These are phyloP conservation scores for Plicaturopsis crispa DNA, from an alignment of 768 basidiomycete species.

Conservation along the genomic window DNA sequence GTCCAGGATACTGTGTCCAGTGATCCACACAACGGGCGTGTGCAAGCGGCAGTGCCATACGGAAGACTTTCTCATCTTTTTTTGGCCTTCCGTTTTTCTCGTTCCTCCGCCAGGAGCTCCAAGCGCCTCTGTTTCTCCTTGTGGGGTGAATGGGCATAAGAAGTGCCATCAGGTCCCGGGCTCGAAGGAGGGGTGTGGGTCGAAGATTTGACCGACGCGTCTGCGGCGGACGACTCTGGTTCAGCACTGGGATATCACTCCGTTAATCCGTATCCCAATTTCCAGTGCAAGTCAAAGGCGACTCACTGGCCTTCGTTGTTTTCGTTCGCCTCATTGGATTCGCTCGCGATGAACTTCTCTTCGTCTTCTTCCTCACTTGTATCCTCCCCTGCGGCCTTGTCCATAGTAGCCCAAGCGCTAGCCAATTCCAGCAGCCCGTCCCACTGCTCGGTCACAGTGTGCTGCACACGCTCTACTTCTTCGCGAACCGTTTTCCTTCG, in stretches of 20 bases:
- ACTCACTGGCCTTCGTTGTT: neutral
- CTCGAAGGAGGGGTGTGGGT: constrained; percentile 7
- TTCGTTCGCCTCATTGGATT: constrained; percentile 4
- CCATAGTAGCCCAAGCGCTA: constrained; percentile 28
- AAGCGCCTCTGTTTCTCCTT: constrained; percentile 25
- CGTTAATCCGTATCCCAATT: too few species aligned
- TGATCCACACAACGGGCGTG: constrained; percentile 12
- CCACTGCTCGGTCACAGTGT: constrained; percentile 35
- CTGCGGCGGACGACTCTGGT: too few species aligned
- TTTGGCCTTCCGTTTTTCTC: constrained; percentile 12
- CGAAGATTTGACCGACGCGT: too few species aligned
- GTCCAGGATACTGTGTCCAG: constrained; percentile 11
- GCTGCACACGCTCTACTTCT: constrained; percentile 24
- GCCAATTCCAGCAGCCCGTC: constrained; percentile 33
- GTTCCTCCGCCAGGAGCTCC: constrained; percentile 22
- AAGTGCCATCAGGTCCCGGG: constrained; percentile 5
- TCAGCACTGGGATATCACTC: too few species aligned
- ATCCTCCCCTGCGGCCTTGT: constrained; percentile 25
- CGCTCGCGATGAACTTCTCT: constrained; percentile 27
- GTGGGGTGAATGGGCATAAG: constrained; percentile 22
- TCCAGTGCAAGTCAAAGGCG: too few species aligned
- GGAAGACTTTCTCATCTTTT: too few species aligned
- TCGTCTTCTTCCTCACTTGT: constrained; percentile 37
- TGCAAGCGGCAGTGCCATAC: constrained; percentile 14
- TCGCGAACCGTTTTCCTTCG: constrained; percentile 20